Conservation (phyloP, 257 asterid species). For the Prunella vulgaris region DNA sequence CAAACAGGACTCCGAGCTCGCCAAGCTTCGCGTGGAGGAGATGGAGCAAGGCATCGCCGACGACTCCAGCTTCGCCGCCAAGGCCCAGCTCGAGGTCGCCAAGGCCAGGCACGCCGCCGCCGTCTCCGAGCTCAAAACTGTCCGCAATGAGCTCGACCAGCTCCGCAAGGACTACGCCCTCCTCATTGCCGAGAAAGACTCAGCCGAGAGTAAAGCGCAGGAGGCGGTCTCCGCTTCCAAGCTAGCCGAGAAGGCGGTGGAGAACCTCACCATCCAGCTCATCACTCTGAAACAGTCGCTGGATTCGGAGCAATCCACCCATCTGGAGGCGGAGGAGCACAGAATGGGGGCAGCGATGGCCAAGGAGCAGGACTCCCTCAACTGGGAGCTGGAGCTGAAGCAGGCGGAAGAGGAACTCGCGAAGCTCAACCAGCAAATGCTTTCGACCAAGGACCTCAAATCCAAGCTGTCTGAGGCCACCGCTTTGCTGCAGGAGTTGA, state of each 20-base stretch:
- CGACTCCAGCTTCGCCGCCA: conserved; percentile 89
- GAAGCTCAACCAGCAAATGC: conserved; percentile 49
- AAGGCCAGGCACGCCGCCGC: conserved; percentile 77
- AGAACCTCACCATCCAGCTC: conserved; percentile 70
- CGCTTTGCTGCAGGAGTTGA: conserved; percentile 43
- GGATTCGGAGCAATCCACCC: conserved; percentile 76
- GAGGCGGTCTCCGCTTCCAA: conserved; percentile 51
- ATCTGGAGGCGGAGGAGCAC: conserved; percentile 83
- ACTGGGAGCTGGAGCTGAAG: conserved; percentile 74
- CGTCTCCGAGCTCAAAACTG: conserved; percentile 58
- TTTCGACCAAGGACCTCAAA: conserved; percentile 52
- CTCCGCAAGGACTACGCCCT: conserved; percentile 48
- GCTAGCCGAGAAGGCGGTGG: conserved; percentile 68
- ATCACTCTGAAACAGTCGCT: conserved; percentile 63
- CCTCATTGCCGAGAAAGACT: conserved; percentile 56
- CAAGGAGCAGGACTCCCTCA: conserved; percentile 57
- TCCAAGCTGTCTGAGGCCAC: conserved; percentile 51
- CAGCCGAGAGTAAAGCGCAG: conserved; percentile 52
- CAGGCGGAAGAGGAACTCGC: conserved; percentile 69
- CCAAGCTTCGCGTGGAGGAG: conserved; percentile 80
- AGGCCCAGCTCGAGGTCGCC: conserved; percentile 97
- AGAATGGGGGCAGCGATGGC: conserved; percentile 72
- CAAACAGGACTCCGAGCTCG: conserved; percentile 86
- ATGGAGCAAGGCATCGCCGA: conserved; percentile 88
- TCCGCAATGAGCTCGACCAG: conserved; percentile 53